phyloP scores from a whole-genome alignment of 352 stramenopile species.

The Halophytophthora polymorphica region DNA sequence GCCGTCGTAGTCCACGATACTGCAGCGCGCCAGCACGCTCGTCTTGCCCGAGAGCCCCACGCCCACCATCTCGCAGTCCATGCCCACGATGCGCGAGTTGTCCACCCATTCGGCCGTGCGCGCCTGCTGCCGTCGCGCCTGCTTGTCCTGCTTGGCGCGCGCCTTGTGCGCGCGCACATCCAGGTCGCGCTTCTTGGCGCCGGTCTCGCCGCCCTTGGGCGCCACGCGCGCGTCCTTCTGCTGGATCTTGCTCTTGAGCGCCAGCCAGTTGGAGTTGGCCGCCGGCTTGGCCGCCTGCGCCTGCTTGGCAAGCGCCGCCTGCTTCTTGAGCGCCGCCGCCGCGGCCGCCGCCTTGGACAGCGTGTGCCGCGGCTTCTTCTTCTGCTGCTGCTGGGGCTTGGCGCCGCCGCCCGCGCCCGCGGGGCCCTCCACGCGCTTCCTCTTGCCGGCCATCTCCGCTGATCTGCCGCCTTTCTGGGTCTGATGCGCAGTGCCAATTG shows the following conservation, averaged over 20 bases:
- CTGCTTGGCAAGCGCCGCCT: constrained; percentile 16
- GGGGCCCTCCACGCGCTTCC: constrained; percentile 20
- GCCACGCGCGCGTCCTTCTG: constrained; percentile 15
- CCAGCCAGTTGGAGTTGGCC: constrained; percentile 72
- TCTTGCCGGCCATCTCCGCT: constrained; percentile 29
- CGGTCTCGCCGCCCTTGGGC: constrained; percentile 12
- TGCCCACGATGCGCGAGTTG: constrained; percentile 69
- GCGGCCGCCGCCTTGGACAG: constrained; percentile 14
- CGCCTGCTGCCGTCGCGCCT: constrained; percentile 41
- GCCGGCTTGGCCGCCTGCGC: constrained; percentile 13
- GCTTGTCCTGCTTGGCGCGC: constrained; percentile 46
- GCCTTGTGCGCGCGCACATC: constrained; percentile 36
- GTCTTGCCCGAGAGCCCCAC: constrained; percentile 73
- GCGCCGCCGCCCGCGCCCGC: background rate
- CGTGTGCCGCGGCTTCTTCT: constrained; percentile 15
- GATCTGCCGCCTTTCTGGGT: constrained; percentile 5
- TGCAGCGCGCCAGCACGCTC: constrained; percentile 82
- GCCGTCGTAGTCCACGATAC: constrained; percentile 84
- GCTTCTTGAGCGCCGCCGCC: constrained; percentile 15
- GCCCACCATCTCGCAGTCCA: constrained; percentile 90
- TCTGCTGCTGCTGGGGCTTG: constrained; percentile 3
- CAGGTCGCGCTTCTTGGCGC: constrained; percentile 32
- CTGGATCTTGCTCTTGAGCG: constrained; percentile 74
- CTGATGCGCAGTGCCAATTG: too few relatives aligned
- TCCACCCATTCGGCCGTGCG: constrained; percentile 76